phyloP scores from a whole-genome alignment of 768 basidiomycete genomes.

The Solioccasus polychromus region DNA sequence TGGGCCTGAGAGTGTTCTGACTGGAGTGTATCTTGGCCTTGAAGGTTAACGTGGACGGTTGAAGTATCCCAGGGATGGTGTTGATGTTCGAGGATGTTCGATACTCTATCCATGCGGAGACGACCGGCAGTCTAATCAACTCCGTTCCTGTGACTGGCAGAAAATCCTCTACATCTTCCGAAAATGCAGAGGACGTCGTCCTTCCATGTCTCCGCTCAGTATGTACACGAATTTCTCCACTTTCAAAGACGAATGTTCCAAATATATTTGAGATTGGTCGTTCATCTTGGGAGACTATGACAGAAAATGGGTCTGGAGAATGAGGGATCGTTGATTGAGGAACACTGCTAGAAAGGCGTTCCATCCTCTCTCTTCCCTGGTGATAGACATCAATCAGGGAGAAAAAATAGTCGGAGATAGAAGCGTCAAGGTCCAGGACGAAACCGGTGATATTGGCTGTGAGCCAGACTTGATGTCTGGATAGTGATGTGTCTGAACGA shows the following conservation, averaged over 20 bases:
- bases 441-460: constrained; percentile 79
- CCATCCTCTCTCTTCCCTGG: constrained; percentile 75
- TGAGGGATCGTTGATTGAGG: constrained; percentile 35
- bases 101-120: constrained; percentile 85
- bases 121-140: constrained; percentile 67
- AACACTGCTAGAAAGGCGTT: constrained; percentile 54
- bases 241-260: constrained; percentile 71
- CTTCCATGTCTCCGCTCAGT: constrained; percentile 45
- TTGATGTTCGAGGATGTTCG: constrained; percentile 49
- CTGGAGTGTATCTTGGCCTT: constrained; percentile 89
- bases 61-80: constrained; percentile 33
- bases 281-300: constrained; percentile 14
- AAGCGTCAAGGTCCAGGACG: constrained; percentile 78
- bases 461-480: constrained; percentile 56
- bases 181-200: constrained; percentile 32
- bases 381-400: constrained; percentile 84
- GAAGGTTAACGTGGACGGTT: constrained; percentile 69
- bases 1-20: constrained; percentile 79
- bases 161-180: constrained; percentile 52
- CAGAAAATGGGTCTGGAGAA: constrained; percentile 3
- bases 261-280: constrained; percentile 58
- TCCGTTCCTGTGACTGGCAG: constrained; percentile 50
- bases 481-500: constrained; percentile 48
- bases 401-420: constrained; percentile 74
- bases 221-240: constrained; percentile 79